phyloP scores from a whole-genome alignment of 1,284 basidiomycete species.

The Sparassis latifolia region DNA sequence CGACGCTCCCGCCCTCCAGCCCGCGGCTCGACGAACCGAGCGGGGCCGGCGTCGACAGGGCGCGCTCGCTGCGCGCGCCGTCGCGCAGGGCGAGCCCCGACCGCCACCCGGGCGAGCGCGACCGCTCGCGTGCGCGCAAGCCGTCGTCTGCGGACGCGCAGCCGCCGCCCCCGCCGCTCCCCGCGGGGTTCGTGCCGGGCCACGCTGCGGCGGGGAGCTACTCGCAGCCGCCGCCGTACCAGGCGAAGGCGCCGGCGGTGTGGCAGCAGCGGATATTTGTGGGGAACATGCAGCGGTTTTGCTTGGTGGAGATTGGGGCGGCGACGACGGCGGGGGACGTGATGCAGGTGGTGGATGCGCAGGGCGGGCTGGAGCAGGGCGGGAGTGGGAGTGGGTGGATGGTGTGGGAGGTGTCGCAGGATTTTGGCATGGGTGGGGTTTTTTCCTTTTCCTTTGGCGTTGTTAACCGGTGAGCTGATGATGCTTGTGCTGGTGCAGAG shows the following conservation, averaged over 20 bases:
- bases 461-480: neutral
- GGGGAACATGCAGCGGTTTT: conserved; percentile 66
- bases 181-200: conserved; percentile 13
- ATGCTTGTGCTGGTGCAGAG: conserved; percentile 40
- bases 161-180: conserved; percentile 9
- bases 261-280: conserved; percentile 69
- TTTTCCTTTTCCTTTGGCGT: neutral
- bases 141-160: conserved; percentile 8
- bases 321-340: conserved; percentile 62
- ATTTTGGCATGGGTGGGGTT: conserved; percentile 76
- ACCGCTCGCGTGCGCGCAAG: neutral
- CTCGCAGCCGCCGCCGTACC: conserved; percentile 1
- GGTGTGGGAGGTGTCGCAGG: conserved; percentile 73
- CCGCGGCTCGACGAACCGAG: neutral
- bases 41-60: neutral
- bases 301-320: conserved; percentile 58
- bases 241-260: conserved; percentile 17
- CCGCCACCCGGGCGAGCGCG: neutral
- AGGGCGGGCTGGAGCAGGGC: conserved; percentile 53
- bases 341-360: conserved; percentile 51
- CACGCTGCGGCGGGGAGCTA: neutral
- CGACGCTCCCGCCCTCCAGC: too few species aligned
- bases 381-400: conserved; percentile 64
- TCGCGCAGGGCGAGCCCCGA: conserved; percentile 3
- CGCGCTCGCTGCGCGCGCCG: neutral